These are phyloP conservation scores for Meyerozyma elateridarum DNA, from an alignment of 1,139 yeast species.

Conservation along the genomic window DNA sequence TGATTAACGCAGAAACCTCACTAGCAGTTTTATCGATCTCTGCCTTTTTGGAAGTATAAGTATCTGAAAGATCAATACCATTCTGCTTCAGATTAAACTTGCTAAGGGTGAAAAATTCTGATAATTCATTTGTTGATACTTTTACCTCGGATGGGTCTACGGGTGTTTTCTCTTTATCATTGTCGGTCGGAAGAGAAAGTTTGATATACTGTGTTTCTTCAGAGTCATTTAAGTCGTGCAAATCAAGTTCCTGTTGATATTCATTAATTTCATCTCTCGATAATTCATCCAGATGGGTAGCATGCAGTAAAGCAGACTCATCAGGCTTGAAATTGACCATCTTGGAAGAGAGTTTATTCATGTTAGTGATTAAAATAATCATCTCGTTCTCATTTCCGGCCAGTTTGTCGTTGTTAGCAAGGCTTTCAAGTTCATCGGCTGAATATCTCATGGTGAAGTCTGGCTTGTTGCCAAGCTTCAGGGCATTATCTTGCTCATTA, in stretches of 20 bases:
- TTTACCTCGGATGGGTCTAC: slow-evolving; percentile 5
- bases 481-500: slow-evolving; percentile 77
- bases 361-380: slow-evolving; percentile 73
- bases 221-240: slow-evolving; percentile 57
- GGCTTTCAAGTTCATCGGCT: slow-evolving; percentile 52
- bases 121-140: slow-evolving; percentile 18
- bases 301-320: slow-evolving; percentile 22
- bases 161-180: slow-evolving; percentile 6
- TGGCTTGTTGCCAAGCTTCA: slow-evolving; percentile 72
- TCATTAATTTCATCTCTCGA: slow-evolving; percentile 29
- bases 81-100: slow-evolving; percentile 14
- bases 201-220: slow-evolving; percentile 51
- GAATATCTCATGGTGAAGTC: slow-evolving; percentile 85
- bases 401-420: slow-evolving; percentile 42
- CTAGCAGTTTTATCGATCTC: slow-evolving; percentile 45
- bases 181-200: slow-evolving; percentile 43
- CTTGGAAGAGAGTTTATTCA: slow-evolving; percentile 82
- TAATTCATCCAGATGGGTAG: slow-evolving; percentile 15
- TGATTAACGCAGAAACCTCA: slow-evolving; percentile 49
- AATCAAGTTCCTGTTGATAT: slow-evolving; percentile 47
- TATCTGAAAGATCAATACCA: slow-evolving; percentile 40
- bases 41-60: slow-evolving; percentile 26
- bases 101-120: slow-evolving; percentile 22
- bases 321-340: slow-evolving; percentile 59
- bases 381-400: slow-evolving; percentile 54